Evolutionary conservation across 352 stramenopile genomes (phyloP), one percentile per base, ranked within the genome.

Genomic region (Globisporangium rhizosaccharum): DNA sequence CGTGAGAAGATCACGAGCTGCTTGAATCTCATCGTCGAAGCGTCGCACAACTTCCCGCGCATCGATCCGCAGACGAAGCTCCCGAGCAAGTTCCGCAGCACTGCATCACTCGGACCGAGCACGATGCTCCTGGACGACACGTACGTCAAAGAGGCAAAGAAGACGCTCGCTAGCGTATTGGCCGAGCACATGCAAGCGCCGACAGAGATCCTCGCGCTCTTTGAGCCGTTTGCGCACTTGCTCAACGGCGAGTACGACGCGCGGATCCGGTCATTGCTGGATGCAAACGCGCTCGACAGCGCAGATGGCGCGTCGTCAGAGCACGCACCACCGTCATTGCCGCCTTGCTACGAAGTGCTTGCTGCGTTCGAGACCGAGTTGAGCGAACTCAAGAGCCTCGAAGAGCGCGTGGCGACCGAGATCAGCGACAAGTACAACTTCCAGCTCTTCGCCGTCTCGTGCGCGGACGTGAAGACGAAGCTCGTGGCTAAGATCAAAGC

Each of bases 401-500:
- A 91, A 52, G 68, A 65, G 20, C 58, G 68, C 14, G 71, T 96
- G 18, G 56, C 62, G 12, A 57, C 64, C 3, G 63, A 70, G 0
- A 80, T 96, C 44, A 65, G 75, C n/a, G 90, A 98, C 56, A 86
- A 96, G 45, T 96, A 87, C 69, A 88, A 76, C 63, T 97, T 95
- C 63, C 75, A 82, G 47, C 71, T 97, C 51, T 97, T 98, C 59
- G 84, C 83, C 7, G 87, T 97, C 25, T 90, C 84, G 15, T 96
- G 86, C 63, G 66, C 73, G 2, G 88, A 97, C 9, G 82, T 87
- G n/a, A 98, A 97, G 63, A 66, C 87, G 17, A 80, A 87, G n/a
- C 71, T 97, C 10, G 66, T 78, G 15, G 73, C 74, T 49, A 91
- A 90, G 60, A 78, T 84, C 47, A 87, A 96, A 50, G 59, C 73